Evolutionary conservation across 805 yeast species (phyloP).

Genomic region (Komagataella populi): DNA sequence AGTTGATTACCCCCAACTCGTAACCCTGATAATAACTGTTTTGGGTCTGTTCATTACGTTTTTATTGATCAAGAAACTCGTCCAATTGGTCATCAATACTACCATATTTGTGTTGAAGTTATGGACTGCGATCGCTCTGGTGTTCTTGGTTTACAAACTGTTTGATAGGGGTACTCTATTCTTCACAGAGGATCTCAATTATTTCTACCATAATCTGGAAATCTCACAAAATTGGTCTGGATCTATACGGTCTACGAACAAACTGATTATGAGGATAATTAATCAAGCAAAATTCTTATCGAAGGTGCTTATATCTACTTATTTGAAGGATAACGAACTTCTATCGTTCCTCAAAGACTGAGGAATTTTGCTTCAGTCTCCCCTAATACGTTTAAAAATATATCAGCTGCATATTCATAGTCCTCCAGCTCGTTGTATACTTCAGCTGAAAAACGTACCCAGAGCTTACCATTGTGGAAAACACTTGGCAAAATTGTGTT

Average conservation of each 20-base stretch:
- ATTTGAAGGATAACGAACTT: background rate
- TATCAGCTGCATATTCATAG: conserved; percentile 30
- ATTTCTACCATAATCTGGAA: background rate
- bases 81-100: background rate
- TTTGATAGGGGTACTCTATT: background rate
- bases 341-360: background rate
- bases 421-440: conserved; percentile 45
- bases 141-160: background rate
- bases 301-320: background rate
- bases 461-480: conserved; percentile 25
- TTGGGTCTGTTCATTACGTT: background rate
- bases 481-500: conserved; percentile 36
- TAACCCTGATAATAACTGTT: background rate
- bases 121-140: background rate
- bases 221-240: background rate
- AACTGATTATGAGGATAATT: background rate
- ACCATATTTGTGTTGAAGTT: background rate
- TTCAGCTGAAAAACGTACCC: conserved; percentile 45
- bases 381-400: conserved; percentile 19
- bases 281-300: background rate
- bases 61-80: background rate
- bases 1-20: background rate
- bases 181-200: conserved; percentile 1
- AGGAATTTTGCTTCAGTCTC: conserved; percentile 4
- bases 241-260: background rate